Evolutionary conservation across 352 stramenopile species (phyloP), one percentile per base, ranked within the genome.

Genomic region (Globisporangium cylindrosporum): DNA sequence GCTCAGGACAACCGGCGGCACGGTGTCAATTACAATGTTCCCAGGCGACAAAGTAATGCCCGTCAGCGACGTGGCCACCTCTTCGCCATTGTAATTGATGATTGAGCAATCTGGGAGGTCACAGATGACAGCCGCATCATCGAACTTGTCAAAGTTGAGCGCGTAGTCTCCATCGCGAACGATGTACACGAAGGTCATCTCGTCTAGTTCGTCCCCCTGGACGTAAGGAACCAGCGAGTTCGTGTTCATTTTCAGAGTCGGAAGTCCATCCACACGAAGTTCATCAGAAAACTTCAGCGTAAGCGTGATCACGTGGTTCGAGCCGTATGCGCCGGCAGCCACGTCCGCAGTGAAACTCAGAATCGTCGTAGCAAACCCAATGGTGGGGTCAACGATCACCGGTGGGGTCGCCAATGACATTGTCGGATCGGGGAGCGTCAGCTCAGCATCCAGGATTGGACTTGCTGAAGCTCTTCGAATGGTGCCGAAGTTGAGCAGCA

Each of bases 131-230:
- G 83, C 73, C 15, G 62, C 74, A 27, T 90, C 71, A 27, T 90
- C 64, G 14, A 89, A 71, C 58, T 92, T 92, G 64, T 92, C 73
- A 51, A 94, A 70, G 7, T 56, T 78, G 0, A 63, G 25, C 0
- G 76, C 78, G 1, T 57, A 60, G 66, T 94, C 85, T 25, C 71
- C 75, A 46, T 81, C 71, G 8, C 69, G 66, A 1, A 94, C 78
- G n/a, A 91, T 86, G 65, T 96, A 79, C 43, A 91, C 63, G 61
- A 94, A 94, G n/a, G 85, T 14, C 5, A 94, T 71, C 2, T 70
- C 74, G 12, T 53, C n/a, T 2, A 84, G 91, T 0, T 67, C 77
- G 24, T 76, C 80, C 15, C 84, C 86, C 46, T 74, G 77, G 14
- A 89, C 74, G 62, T 92, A 96, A 3, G 76, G 73, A 1, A 93